Base-by-base conservation (phyloP, 108 stramenopile species). In the Asterionellopsis glacialis region DNA sequence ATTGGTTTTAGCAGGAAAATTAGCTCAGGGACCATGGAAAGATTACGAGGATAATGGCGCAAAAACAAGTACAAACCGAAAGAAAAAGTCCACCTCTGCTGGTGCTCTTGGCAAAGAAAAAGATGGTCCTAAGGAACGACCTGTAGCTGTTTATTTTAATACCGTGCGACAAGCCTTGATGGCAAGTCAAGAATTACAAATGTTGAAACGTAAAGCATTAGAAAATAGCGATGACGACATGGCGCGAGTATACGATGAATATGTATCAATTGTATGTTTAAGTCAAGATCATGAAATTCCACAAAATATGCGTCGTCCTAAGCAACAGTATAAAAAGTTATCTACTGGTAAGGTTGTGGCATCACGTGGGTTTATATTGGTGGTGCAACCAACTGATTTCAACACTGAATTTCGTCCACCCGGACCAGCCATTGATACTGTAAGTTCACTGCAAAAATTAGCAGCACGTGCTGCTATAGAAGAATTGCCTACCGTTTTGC, bases 361-460 rank as follows among this genome's bases (percentile, higher is more conserved):
- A 14, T 68, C 42, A 10, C 61, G 53, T 22, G 76, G 76, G 11
- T n/a, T 83, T 27, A 47, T 87, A 11, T 40, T 87, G 13, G 53
- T 84, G 40, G 80, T 83, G 16, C 78, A 84, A 59, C 85, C 85
- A 38, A 80, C 85, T 1, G 85, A 87, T 53, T 80, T 69, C 45
- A 76, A 84, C 50, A 26, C 27, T 43, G 82, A 81, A 63, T 55
- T 55, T 27, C 23, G 52, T 59, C 80, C 63, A 28, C 74, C 68
- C 45, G 48, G 61, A 38, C 77, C 75, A 18, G 42, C 64, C 25
- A 53, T 72, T 11, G 64, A 51, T 51, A 38, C 63, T 18, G 25
- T 66, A 0, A 22, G 43, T 44, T 42, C 62, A 45, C 63, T 88
- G 9, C 87, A 88, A 55, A 51, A 63, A 27, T 28, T 81, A 18